Conservation (phyloP, 768 basidiomycete species). For the Phylloporus scabripes region DNA sequence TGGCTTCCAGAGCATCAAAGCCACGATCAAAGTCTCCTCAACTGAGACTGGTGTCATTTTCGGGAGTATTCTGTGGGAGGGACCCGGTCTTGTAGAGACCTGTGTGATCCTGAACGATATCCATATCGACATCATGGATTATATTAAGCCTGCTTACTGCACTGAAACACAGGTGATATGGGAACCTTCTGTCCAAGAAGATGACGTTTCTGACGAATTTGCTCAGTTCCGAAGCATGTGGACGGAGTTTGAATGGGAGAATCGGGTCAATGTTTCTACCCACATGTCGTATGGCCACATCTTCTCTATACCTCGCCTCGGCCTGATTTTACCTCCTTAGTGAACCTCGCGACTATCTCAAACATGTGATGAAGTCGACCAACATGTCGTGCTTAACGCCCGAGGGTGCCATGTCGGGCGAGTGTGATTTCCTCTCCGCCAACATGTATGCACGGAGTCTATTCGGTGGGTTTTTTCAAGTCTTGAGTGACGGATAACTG, state of each 20-base stretch:
- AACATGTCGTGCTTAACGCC: slow-evolving; percentile 98
- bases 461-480: slow-evolving; percentile 57
- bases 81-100: slow-evolving; percentile 77
- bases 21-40: slow-evolving; percentile 96
- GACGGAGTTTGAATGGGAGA: slow-evolving; percentile 99
- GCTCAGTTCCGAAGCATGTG: slow-evolving; percentile 92
- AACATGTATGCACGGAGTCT: slow-evolving; percentile 94
- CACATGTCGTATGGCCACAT: slow-evolving; percentile 60
- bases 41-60: slow-evolving; percentile 99
- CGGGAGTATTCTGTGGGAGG: slow-evolving; percentile 96
- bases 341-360: slow-evolving; percentile 83
- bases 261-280: slow-evolving; percentile 91
- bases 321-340: slow-evolving; percentile 31
- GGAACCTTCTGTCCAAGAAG: neutral
- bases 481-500: neutral
- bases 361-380: slow-evolving; percentile 93
- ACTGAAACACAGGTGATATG: slow-evolving; percentile 79
- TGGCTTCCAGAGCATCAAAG: slow-evolving; percentile 97
- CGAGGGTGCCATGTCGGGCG: slow-evolving; percentile 79
- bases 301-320: neutral
- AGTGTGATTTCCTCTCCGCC: slow-evolving; percentile 94
- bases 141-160: slow-evolving; percentile 67
- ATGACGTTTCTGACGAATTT: slow-evolving; percentile 3
- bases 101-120: slow-evolving; percentile 96
- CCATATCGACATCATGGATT: slow-evolving; percentile 84